phyloP scores from a whole-genome alignment of 2,329 filamentous ascomycete genomes.

The Alternaria angustiovoidea region DNA sequence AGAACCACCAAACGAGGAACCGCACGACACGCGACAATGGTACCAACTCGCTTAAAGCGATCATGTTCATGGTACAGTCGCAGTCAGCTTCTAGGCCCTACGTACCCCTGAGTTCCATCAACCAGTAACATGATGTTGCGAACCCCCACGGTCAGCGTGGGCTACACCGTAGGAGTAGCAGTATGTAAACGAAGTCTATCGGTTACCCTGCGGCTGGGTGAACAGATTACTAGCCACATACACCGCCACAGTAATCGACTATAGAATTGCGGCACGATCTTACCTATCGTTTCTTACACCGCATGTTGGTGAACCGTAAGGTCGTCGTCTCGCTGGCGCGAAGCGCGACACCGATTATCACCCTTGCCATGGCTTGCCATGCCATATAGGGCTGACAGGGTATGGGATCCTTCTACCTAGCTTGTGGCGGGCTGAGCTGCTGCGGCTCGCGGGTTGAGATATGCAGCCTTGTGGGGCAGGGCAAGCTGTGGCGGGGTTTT shows the following conservation, averaged over 20 bases:
- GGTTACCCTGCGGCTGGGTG: neutral
- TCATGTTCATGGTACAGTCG: neutral
- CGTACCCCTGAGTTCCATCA: neutral
- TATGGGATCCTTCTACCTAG: neutral
- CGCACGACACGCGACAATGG: neutral
- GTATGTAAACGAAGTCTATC: neutral
- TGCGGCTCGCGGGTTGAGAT: neutral
- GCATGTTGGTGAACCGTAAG: neutral
- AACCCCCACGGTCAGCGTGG: neutral
- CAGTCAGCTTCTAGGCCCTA: constrained; percentile 1
- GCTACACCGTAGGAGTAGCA: constrained; percentile 4
- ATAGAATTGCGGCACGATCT: neutral
- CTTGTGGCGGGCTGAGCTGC: neutral
- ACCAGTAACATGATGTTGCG: neutral
- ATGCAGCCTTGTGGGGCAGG: neutral
- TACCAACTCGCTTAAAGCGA: neutral
- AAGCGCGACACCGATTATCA: neutral
- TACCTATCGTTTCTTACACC: neutral
- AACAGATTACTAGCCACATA: neutral
- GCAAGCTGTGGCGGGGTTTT: neutral
- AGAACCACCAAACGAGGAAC: neutral
- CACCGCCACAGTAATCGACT: neutral
- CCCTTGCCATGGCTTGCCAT: neutral
- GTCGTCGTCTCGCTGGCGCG: neutral
- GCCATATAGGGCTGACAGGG: constrained; percentile 6